A percentile compares a stretch with the other conserved stretches of the same genome.
Evolutionary conservation across 805 yeast species (phyloP).

Genomic region (Hanseniaspora thailandica): DNA sequence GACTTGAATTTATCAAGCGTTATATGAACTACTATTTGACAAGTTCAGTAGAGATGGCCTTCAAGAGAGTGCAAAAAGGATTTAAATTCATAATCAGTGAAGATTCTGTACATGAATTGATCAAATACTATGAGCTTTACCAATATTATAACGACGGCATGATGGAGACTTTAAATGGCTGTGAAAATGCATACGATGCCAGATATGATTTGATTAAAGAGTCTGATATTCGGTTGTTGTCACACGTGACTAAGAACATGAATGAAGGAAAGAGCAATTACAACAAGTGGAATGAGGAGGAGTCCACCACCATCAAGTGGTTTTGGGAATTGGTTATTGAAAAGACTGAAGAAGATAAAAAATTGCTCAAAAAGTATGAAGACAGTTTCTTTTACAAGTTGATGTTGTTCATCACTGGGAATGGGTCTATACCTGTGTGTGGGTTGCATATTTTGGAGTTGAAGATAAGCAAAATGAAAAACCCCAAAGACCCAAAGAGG

Average conservation of each 20-base stretch:
- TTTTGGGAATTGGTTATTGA: conserved; percentile 71
- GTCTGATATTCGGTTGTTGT: conserved; percentile 54
- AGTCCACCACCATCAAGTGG: conserved; percentile 46
- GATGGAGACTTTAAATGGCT: conserved; percentile 20
- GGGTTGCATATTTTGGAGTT: conserved; percentile 70
- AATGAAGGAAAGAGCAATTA: conserved; percentile 28
- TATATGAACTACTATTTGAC: conserved; percentile 53
- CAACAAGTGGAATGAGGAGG: conserved; percentile 20
- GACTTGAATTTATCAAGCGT: conserved; percentile 46
- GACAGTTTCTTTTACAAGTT: conserved; percentile 28
- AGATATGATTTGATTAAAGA: not conserved
- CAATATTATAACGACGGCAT: conserved; percentile 65
- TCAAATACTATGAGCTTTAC: conserved; percentile 73
- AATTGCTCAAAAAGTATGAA: conserved; percentile 23
- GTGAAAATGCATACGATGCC: not conserved
- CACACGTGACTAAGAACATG: conserved; percentile 59
- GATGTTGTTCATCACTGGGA: conserved; percentile 73
- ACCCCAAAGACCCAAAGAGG: conserved; percentile 16
- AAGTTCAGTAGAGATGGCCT: conserved; percentile 41
- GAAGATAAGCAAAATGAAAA: conserved; percentile 47
- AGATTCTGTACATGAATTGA: conserved; percentile 67
- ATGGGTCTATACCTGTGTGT: conserved; percentile 85
- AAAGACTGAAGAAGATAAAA: conserved; percentile 39
- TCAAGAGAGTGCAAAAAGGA: conserved; percentile 53
- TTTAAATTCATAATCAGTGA: conserved; percentile 59